These are phyloP conservation scores for Dipodascus albidus DNA, from an alignment of 805 yeast species.

Conservation along the genomic window DNA sequence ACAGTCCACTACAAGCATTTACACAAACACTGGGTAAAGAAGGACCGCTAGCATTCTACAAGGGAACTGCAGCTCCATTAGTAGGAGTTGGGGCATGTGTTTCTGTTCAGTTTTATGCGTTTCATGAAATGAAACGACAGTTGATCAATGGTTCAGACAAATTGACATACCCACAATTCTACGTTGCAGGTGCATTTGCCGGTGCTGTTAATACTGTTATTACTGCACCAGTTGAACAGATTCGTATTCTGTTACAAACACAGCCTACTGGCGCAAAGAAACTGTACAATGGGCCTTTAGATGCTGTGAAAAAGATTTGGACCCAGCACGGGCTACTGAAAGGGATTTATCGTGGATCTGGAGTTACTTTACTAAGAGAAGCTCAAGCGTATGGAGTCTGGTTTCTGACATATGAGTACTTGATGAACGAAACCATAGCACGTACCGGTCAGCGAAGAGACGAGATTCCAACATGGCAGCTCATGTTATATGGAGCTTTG, in stretches of 20 bases:
- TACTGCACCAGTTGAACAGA: slow-evolving; percentile 55
- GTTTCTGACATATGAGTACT: slow-evolving; percentile 53
- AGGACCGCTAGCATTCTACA: slow-evolving; percentile 51
- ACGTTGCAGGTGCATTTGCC: slow-evolving; percentile 52
- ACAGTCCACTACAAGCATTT: slow-evolving; percentile 39
- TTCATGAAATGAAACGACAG: slow-evolving; percentile 57
- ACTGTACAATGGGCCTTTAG: slow-evolving; percentile 32
- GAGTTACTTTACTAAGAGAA: slow-evolving; percentile 46
- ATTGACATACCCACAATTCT: slow-evolving; percentile 43
- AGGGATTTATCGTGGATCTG: slow-evolving; percentile 46
- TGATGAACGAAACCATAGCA: slow-evolving; percentile 27
- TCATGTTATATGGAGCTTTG: slow-evolving; percentile 45
- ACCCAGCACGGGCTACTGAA: slow-evolving; percentile 28
- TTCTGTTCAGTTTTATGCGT: slow-evolving; percentile 58
- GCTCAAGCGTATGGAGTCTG: slow-evolving; percentile 68
- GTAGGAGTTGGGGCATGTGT: slow-evolving; percentile 63
- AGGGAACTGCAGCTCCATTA: slow-evolving; percentile 61
- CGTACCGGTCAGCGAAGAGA: slow-evolving; percentile 26
- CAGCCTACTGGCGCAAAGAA: slow-evolving; percentile 27
- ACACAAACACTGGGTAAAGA: slow-evolving; percentile 44
- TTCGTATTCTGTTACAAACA: slow-evolving; percentile 50
- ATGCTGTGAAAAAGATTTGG: slow-evolving; percentile 35
- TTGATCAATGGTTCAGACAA: slow-evolving; percentile 23
- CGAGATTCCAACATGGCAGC: slow-evolving; percentile 43
- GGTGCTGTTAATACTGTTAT: slow-evolving; percentile 56